Evolutionary conservation across 202 grass and related monocot species (phyloP).

Genomic region (Carex arenaria): DNA sequence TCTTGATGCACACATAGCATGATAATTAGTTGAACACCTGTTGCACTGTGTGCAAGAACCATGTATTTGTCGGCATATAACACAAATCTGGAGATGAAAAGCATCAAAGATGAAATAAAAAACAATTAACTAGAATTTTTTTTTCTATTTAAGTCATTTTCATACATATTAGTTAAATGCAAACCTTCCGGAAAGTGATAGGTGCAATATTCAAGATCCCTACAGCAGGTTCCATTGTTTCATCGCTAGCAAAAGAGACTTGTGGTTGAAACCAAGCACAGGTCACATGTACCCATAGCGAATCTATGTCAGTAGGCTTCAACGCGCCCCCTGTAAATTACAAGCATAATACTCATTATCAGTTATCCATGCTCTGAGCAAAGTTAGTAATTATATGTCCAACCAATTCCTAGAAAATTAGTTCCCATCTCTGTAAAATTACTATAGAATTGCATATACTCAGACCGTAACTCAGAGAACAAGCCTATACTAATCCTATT

Average conservation of each 20-base stretch:
- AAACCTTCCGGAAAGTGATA: slow-evolving; percentile 87
- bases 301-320: slow-evolving; percentile 89
- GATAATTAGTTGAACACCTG: slow-evolving; percentile 92
- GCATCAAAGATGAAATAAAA: slow-evolving; percentile 19
- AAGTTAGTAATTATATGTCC: not conserved
- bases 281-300: slow-evolving; percentile 88
- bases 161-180: slow-evolving; percentile 29
- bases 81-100: slow-evolving; percentile 66
- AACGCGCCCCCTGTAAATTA: slow-evolving; percentile 68
- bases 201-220: slow-evolving; percentile 85
- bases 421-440: not conserved
- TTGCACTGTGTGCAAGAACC: slow-evolving; percentile 96
- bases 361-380: not conserved
- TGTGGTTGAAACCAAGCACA: slow-evolving; percentile 99
- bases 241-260: slow-evolving; percentile 90
- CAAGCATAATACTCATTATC: slow-evolving; percentile 28
- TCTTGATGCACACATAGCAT: slow-evolving; percentile 99
- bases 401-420: not conserved
- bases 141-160: slow-evolving; percentile 20
- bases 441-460: not conserved
- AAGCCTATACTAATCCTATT: not conserved
- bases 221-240: slow-evolving; percentile 93
- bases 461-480: not conserved
- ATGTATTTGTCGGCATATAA: slow-evolving; percentile 98
- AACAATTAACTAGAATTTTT: not conserved